Percentiles rank a stretch among this genome's conserved stretches.
These are phyloP conservation scores for Pseudogymnoascus sp. DNA, from an alignment of 2,329 filamentous ascomycete genomes.

Conservation along the genomic window DNA sequence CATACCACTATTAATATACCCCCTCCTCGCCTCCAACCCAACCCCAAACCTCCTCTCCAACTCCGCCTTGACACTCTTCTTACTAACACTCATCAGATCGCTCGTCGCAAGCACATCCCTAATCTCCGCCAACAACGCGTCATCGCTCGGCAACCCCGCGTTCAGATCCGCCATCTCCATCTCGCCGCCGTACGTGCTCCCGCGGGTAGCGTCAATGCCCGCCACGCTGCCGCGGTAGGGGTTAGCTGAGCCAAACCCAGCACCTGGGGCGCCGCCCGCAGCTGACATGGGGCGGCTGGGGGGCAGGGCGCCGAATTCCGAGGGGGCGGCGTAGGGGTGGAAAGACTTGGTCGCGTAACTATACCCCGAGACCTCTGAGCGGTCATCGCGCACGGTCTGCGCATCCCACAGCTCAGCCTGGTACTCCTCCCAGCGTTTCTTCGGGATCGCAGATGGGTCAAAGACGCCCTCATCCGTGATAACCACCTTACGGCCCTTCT, in stretches of 20 bases:
- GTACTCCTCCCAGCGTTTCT: slow-evolving; percentile 99
- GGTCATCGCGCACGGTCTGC: slow-evolving; percentile 65
- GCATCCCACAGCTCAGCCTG: slow-evolving; percentile 95
- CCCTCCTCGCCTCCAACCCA: slow-evolving; percentile 74
- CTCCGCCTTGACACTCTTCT: slow-evolving; percentile 95
- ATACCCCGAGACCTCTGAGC: slow-evolving; percentile 84
- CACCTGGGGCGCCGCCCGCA: background rate
- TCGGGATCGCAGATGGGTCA: slow-evolving; percentile 82
- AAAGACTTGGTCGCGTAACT: slow-evolving; percentile 84
- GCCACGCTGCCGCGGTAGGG: slow-evolving; percentile 31
- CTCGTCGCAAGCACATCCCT: slow-evolving; percentile 84
- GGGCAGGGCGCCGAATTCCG: slow-evolving; percentile 59
- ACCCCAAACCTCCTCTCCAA: slow-evolving; percentile 85
- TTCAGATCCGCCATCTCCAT: slow-evolving; percentile 65
- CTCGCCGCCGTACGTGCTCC: slow-evolving; percentile 45
- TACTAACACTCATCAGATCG: slow-evolving; percentile 95
- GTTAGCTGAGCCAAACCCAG: slow-evolving; percentile 42
- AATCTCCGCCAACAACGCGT: slow-evolving; percentile 86
- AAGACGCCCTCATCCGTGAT: slow-evolving; percentile 98
- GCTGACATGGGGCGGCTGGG: slow-evolving; percentile 40
- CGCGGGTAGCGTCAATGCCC: background rate
- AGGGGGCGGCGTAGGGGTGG: slow-evolving; percentile 44
- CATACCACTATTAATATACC: slow-evolving; percentile 90
- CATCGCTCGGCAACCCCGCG: slow-evolving; percentile 69
- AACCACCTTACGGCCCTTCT: slow-evolving; percentile 84